phyloP scores from a whole-genome alignment of 768 basidiomycete species.

The Dendrothele bispora region DNA sequence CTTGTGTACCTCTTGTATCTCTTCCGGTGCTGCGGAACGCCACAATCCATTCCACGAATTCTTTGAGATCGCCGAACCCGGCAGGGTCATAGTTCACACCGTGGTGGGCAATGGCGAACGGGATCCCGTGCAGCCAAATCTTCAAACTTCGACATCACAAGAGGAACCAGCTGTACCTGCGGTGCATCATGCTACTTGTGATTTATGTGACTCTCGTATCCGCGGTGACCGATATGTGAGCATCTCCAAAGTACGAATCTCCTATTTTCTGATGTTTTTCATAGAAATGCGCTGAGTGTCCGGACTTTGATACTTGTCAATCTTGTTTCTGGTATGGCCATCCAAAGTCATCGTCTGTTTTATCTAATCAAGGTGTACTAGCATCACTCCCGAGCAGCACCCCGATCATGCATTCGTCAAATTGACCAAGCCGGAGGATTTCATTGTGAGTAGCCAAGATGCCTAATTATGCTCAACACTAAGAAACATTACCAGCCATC shows the following conservation, averaged over 20 bases:
- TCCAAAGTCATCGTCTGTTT: neutral
- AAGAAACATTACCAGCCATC: constrained; percentile 5
- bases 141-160: constrained; percentile 12
- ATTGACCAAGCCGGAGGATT: constrained; percentile 50
- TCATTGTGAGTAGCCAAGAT: constrained; percentile 53
- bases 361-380: constrained; percentile 27
- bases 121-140: constrained; percentile 8
- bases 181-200: constrained; percentile 69
- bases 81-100: constrained; percentile 64
- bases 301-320: constrained; percentile 81
- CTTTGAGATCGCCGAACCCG: constrained; percentile 65
- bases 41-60: constrained; percentile 73
- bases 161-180: constrained; percentile 18
- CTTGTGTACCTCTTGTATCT: constrained; percentile 61
- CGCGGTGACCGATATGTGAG: constrained; percentile 73
- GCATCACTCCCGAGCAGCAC: constrained; percentile 72
- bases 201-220: constrained; percentile 75
- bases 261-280: constrained; percentile 2
- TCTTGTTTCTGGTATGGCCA: constrained; percentile 62
- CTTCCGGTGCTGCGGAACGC: constrained; percentile 43
- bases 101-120: constrained; percentile 45
- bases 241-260: constrained; percentile 5
- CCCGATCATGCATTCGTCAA: constrained; percentile 75
- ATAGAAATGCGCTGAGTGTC: constrained; percentile 79
- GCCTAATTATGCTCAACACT: too few relatives aligned